Evolutionary conservation across 306 rosid genomes (phyloP).

Genomic region (Vigna nakashimae): DNA sequence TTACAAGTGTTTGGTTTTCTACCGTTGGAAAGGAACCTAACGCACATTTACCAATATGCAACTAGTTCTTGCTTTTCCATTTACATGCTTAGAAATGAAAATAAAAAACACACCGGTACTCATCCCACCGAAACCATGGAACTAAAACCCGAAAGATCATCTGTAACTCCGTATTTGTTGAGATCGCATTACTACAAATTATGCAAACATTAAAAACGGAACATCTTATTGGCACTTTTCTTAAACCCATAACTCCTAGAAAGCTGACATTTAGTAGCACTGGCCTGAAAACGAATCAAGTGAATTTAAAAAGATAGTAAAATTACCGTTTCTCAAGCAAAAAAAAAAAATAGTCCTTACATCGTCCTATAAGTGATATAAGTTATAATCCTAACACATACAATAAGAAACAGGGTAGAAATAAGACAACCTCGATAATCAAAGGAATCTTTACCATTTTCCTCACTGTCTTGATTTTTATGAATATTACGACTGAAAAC

Average conservation of each 20-base stretch:
- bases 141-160: background rate
- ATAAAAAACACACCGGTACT: background rate
- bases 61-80: background rate
- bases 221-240: background rate
- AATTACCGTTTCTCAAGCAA: background rate
- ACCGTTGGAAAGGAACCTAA: background rate
- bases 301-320: background rate
- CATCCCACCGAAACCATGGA: background rate
- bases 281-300: constrained; percentile 11
- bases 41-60: background rate
- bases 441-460: background rate
- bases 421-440: background rate
- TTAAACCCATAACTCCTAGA: constrained; percentile 11
- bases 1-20: background rate
- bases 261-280: background rate
- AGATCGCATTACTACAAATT: background rate
- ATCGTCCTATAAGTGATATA: background rate
- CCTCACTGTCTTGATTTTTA: background rate
- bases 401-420: background rate
- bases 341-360: background rate
- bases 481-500: constrained; percentile 1
- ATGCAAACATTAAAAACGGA: background rate
- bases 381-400: background rate
- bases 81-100: background rate
- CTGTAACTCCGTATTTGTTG: background rate